A percentile compares a stretch with the other conserved stretches of the same genome.
phyloP scores from a whole-genome alignment of 2,329 filamentous ascomycete genomes.

The Proliferodiscus dingleyae region DNA sequence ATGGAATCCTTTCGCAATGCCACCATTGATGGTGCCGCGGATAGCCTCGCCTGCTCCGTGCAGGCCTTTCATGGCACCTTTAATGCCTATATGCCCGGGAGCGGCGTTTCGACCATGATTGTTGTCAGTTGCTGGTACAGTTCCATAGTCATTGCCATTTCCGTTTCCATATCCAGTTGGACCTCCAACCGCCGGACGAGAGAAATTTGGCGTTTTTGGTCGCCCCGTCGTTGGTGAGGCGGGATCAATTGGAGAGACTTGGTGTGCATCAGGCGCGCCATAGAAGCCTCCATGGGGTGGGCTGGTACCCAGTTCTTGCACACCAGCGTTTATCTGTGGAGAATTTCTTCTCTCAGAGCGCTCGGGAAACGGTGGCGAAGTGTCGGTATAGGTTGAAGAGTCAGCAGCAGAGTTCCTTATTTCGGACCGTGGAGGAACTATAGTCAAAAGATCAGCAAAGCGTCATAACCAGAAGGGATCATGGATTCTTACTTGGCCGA shows the following conservation, averaged over 20 bases:
- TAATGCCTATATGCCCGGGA: too few relatives aligned
- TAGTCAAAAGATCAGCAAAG: too few relatives aligned
- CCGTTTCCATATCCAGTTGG: background rate
- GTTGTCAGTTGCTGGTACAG: background rate
- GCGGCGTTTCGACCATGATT: conserved; percentile 1
- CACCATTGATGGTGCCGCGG: conserved; percentile 19
- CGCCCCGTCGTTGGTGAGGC: conserved; percentile 1
- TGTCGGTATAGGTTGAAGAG: background rate
- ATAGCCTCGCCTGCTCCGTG: conserved; percentile 23
- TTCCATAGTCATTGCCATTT: background rate
- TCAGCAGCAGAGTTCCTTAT: background rate
- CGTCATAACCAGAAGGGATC: too few relatives aligned
- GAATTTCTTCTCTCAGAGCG: conserved; percentile 11
- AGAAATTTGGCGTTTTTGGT: conserved; percentile 15
- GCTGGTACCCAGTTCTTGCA: background rate
- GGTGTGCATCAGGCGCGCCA: too few relatives aligned
- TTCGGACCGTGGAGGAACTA: conserved; percentile 18
- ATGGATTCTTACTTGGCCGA: too few relatives aligned
- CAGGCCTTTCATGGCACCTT: conserved; percentile 16
- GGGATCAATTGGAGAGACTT: too few relatives aligned
- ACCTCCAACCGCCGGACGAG: conserved; percentile 1
- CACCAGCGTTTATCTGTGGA: too few relatives aligned
- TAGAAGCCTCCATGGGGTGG: background rate
- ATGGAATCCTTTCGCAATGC: conserved; percentile 16
- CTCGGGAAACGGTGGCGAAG: conserved; percentile 2